Evolutionary conservation across 2,329 filamentous ascomycete genomes (phyloP), one percentile per base, ranked within the genome.

Genomic region (Botrytis cinerea): DNA sequence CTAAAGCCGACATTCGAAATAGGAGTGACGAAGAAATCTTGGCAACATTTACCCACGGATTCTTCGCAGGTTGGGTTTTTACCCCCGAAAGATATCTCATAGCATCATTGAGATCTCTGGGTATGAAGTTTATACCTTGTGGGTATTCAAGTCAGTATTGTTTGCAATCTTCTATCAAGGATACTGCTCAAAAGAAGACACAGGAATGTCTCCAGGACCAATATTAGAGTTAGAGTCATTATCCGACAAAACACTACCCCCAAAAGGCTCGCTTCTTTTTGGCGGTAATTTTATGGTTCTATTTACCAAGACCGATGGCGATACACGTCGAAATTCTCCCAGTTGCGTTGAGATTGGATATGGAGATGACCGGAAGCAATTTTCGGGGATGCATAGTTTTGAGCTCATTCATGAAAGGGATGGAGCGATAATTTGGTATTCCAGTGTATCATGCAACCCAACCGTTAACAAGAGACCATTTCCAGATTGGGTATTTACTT

Each of bases 61-160:
- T 76, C 32, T 78, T 75, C 38, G 38, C 71, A 40, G 77, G 76
- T 40, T 77, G 74, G 73, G 60, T 71, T 2, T 78, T 77, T 45
- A 67, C 54, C 22, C 73, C 70, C 2, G 77, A 78, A 66, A 51
- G 66, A 10, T n/a, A 38, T 2, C 38, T 74, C 4, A 22, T 78
- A 22, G n/a, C 25, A 2, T 32, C 40, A 12, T 32, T 76, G 9
- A 25, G 18, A 35, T 18, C n/a, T 4, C 14, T 73, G 16, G 76
- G 74, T 22, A 61, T 61, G 60, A 71, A 67, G 4, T 70, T 77
- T 3, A 43, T 76, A 28, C 54, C 60, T 1, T 73, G 73, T 2
- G 35, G 40, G 2, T 77, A 73, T 54, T 64, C 67, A n/a, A 62
- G 40, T 70, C 8, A 73, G 76, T 77, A 48, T 62, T 40, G 8